phyloP scores from a whole-genome alignment of 768 basidiomycete genomes.

The Gloeopeniophorella convolvens region DNA sequence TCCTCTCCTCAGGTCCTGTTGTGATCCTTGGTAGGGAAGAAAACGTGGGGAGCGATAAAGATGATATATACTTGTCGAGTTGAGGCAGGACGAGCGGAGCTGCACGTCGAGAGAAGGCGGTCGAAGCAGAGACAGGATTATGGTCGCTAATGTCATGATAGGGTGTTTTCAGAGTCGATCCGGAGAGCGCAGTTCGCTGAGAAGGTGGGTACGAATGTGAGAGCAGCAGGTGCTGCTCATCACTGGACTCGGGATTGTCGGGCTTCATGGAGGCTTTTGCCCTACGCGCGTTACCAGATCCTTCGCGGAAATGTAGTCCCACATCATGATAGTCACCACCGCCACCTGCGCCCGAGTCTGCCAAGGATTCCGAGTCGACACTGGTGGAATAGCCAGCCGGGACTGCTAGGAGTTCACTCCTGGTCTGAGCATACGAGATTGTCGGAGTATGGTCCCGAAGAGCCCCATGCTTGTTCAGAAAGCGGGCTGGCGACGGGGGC shows the following conservation, averaged over 20 bases:
- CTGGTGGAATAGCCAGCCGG: not conserved
- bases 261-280: slow-evolving; percentile 5
- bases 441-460: not conserved
- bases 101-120: slow-evolving; percentile 13
- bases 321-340: not conserved
- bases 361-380: not conserved
- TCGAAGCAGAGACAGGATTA: slow-evolving; percentile 12
- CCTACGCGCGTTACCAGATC: slow-evolving; percentile 19
- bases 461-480: not conserved
- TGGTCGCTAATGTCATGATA: not conserved
- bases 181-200: not conserved
- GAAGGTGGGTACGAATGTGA: slow-evolving; percentile 9
- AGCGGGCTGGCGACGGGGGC: slow-evolving; percentile 1
- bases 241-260: not conserved
- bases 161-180: not conserved
- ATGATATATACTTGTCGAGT: slow-evolving; percentile 19
- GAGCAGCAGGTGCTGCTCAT: slow-evolving; percentile 8
- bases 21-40: not conserved
- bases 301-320: slow-evolving; percentile 20
- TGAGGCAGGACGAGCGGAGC: slow-evolving; percentile 15
- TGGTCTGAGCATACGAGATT: not conserved
- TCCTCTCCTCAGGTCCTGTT: slow-evolving; percentile 20
- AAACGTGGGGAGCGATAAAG: slow-evolving; percentile 10
- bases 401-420: not conserved
- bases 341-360: not conserved